Evolutionary conservation across 108 stramenopile genomes (phyloP).

Genomic region (Mediolabrus comicus): DNA sequence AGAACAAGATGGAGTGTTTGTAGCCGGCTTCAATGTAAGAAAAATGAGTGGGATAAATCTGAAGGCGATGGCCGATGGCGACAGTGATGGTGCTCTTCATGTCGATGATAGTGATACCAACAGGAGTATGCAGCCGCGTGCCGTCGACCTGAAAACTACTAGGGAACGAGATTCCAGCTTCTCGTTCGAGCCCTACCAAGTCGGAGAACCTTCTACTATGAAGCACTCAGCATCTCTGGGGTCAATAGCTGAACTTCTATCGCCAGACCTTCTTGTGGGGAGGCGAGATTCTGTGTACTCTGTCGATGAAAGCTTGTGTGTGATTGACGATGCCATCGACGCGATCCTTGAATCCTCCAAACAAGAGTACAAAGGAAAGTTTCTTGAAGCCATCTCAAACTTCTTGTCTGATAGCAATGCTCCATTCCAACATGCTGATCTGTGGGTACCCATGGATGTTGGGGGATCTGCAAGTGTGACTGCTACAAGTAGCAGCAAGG

Average conservation of each 20-base stretch:
- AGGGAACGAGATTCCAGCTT: background rate
- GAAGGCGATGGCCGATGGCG: background rate
- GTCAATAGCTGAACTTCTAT: background rate
- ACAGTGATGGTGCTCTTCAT: background rate
- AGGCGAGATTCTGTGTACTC: background rate
- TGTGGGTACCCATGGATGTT: constrained; percentile 64
- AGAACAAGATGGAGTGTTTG: constrained; percentile 10
- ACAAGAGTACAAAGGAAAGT: constrained; percentile 35
- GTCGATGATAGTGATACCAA: background rate
- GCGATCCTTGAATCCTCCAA: constrained; percentile 18
- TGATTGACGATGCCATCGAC: constrained; percentile 27
- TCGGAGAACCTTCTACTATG: background rate
- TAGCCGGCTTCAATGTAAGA: constrained; percentile 6
- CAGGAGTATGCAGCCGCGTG: background rate
- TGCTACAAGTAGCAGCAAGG: constrained; percentile 7
- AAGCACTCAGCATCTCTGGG: background rate
- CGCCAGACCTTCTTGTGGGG: background rate
- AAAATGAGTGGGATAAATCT: constrained; percentile 5
- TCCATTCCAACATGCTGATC: constrained; percentile 72
- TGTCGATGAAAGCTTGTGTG: background rate
- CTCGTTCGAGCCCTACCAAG: background rate
- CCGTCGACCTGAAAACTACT: background rate
- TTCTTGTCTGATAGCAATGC: constrained; percentile 49
- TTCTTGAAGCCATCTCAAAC: constrained; percentile 50
- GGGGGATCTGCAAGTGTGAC: constrained; percentile 4